A percentile compares a stretch with the other conserved stretches of the same genome.
phyloP scores from a whole-genome alignment of 371 early-diverging fungal genomes.

The Mortierella sp. region DNA sequence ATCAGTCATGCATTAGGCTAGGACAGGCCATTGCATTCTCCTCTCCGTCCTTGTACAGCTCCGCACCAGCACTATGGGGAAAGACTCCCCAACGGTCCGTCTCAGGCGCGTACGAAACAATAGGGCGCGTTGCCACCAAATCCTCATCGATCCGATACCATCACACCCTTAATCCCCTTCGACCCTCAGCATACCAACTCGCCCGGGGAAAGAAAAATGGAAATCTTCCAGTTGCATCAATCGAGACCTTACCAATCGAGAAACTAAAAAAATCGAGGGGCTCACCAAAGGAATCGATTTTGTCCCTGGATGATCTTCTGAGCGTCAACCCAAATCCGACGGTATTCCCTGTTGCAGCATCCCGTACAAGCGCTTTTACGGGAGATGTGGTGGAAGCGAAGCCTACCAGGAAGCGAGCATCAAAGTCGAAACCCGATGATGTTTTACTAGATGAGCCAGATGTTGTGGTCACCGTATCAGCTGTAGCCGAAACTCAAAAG shows the following conservation, averaged over 20 bases:
- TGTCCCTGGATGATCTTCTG: constrained; percentile 34
- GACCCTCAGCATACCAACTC: neutral
- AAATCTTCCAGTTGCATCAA: neutral
- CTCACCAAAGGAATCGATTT: constrained; percentile 19
- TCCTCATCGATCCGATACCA: neutral
- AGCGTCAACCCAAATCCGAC: constrained; percentile 50
- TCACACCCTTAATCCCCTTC: constrained; percentile 13
- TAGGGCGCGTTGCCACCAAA: constrained; percentile 4
- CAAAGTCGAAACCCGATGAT: neutral
- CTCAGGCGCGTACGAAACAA: neutral
- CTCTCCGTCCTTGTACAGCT: neutral
- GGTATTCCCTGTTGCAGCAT: neutral
- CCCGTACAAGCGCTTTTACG: neutral
- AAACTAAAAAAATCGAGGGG: neutral
- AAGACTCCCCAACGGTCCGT: neutral
- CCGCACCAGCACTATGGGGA: neutral
- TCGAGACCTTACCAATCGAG: neutral
- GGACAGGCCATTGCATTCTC: neutral
- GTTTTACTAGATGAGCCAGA: neutral
- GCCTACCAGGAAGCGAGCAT: constrained; percentile 2
- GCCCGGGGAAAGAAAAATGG: neutral
- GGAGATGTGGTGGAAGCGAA: neutral
- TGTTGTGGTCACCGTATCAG: neutral
- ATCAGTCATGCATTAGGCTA: constrained; percentile 5
- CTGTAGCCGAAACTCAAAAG: constrained; percentile 3